phyloP scores from a whole-genome alignment of 2,329 filamentous ascomycete species.

The Ascochyta lentis region DNA sequence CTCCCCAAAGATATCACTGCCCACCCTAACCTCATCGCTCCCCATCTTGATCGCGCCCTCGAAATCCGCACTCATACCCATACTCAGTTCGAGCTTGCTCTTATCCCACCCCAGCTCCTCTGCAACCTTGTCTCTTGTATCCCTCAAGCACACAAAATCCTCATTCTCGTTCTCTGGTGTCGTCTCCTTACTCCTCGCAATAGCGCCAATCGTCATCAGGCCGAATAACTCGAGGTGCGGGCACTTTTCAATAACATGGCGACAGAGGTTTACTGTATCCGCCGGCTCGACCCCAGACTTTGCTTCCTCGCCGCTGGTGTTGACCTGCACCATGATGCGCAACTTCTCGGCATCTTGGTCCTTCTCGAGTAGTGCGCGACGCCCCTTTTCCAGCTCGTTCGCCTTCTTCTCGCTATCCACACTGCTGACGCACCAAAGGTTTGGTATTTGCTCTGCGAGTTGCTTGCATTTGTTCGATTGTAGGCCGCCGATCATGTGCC shows the following conservation, averaged over 20 bases:
- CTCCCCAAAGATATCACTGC: slow-evolving; percentile 91
- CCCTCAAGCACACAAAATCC: slow-evolving; percentile 76
- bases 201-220: slow-evolving; percentile 96
- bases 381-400: slow-evolving; percentile 76
- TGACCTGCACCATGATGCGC: slow-evolving; percentile 88
- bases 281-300: slow-evolving; percentile 84
- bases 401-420: slow-evolving; percentile 91
- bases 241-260: slow-evolving; percentile 72
- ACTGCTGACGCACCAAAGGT: slow-evolving; percentile 90
- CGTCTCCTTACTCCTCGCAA: slow-evolving; percentile 79
- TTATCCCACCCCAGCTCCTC: slow-evolving; percentile 63
- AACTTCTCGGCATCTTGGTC: slow-evolving; percentile 55
- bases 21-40: slow-evolving; percentile 87
- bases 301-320: slow-evolving; percentile 85
- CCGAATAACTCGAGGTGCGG: slow-evolving; percentile 77
- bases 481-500: slow-evolving; percentile 96
- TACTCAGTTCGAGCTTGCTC: slow-evolving; percentile 82
- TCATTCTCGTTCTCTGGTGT: slow-evolving; percentile 82
- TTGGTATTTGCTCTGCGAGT: slow-evolving; percentile 81
- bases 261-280: slow-evolving; percentile 69
- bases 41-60: slow-evolving; percentile 85
- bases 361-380: slow-evolving; percentile 62
- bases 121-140: slow-evolving; percentile 74
- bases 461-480: slow-evolving; percentile 94
- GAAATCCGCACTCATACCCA: slow-evolving; percentile 99